Evolutionary conservation across 108 stramenopile species (phyloP).

Genomic region (Seminavis robusta): DNA sequence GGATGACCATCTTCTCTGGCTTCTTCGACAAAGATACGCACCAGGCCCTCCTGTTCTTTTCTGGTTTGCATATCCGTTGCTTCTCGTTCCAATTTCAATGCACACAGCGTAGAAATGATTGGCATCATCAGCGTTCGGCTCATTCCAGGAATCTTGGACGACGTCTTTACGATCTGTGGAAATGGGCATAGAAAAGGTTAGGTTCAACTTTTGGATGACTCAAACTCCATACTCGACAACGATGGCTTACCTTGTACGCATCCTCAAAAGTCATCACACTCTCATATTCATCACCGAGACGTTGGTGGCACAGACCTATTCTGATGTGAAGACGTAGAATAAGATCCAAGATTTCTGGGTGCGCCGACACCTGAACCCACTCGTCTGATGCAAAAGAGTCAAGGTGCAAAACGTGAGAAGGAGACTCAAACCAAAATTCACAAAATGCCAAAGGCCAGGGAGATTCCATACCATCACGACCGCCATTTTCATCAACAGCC

Average conservation of each 20-base stretch:
- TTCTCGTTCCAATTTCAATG: conserved; percentile 1
- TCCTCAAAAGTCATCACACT: conserved; percentile 19
- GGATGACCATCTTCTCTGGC: conserved; percentile 46
- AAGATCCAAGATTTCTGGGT: conserved; percentile 14
- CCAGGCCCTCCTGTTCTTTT: conserved; percentile 29
- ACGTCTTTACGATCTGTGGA: conserved; percentile 18
- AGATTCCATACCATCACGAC: not conserved
- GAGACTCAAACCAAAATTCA: too few species aligned
- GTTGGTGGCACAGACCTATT: conserved; percentile 16
- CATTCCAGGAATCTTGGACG: conserved; percentile 11
- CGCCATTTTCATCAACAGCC: not conserved
- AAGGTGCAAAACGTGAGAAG: too few species aligned
- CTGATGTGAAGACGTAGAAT: conserved; percentile 30
- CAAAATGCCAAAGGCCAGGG: too few species aligned
- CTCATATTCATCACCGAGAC: conserved; percentile 11
- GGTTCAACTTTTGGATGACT: too few species aligned
- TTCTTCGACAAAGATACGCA: conserved; percentile 51
- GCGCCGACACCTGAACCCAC: conserved; percentile 18
- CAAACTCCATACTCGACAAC: too few species aligned
- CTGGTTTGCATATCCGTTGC: not conserved
- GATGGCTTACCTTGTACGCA: conserved; percentile 17
- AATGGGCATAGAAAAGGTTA: too few species aligned
- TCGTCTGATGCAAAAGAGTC: conserved; percentile 9
- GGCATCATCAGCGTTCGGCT: conserved; percentile 20
- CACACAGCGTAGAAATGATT: conserved; percentile 22